These are phyloP conservation scores for Polygonum aviculare DNA, from an alignment of 148 eudicot genomes.

Conservation along the genomic window DNA sequence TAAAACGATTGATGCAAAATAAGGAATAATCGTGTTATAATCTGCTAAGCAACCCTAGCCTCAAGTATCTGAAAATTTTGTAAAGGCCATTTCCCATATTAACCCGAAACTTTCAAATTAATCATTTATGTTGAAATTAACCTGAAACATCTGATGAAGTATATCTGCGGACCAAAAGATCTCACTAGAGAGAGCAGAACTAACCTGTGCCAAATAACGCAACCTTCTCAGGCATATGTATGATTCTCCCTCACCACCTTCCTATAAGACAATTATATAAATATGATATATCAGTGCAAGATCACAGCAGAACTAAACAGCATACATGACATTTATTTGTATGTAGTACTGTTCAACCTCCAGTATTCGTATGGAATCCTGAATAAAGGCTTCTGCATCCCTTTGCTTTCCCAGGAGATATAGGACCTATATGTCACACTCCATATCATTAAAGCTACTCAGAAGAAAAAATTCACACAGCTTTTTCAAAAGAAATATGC, in stretches of 20 bases:
- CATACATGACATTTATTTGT: conserved; percentile 5
- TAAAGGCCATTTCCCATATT: neutral
- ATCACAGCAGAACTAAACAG: conserved; percentile 9
- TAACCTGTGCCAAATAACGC: conserved; percentile 81
- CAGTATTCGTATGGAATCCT: conserved; percentile 63
- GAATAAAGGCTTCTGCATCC: conserved; percentile 64
- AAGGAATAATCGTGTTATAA: too few relatives aligned
- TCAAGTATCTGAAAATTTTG: neutral
- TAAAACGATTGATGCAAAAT: too few relatives aligned
- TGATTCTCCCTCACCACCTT: conserved; percentile 81
- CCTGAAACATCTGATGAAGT: neutral
- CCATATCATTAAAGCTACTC: neutral
- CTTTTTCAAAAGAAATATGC: neutral
- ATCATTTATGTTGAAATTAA: neutral
- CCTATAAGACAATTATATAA: conserved; percentile 33
- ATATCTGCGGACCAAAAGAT: neutral
- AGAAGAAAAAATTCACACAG: neutral
- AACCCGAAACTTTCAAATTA: neutral
- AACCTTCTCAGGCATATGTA: conserved; percentile 58
- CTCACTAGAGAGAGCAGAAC: neutral
- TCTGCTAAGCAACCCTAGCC: too few relatives aligned
- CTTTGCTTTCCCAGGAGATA: conserved; percentile 64
- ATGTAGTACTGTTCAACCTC: conserved; percentile 42
- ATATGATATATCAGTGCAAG: conserved; percentile 3
- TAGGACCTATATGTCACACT: conserved; percentile 40